Evolutionary conservation across 1,139 yeast genomes (phyloP), one percentile per base, ranked within the genome.

Genomic region (Arxiozyma slooffiae): DNA sequence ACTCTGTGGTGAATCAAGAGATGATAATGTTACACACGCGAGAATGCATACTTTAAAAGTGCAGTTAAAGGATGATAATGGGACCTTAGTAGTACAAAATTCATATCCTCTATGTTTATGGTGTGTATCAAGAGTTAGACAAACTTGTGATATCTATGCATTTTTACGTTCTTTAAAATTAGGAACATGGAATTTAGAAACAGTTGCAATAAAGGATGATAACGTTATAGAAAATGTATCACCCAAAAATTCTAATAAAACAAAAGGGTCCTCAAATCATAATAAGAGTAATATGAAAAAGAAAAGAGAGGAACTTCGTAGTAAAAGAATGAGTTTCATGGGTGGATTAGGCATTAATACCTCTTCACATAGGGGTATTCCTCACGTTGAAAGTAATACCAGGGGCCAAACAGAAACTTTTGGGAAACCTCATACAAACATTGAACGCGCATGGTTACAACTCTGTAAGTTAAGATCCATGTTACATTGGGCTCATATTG

Each of bases 401-500:
- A 14, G 17, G 14, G 8, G 14, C 11, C n/a, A 17, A 8, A 43
- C 55, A 18, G 61, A 55, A 11, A 59, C 51, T 11, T 51, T 52
- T 4, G 61, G 61, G 1, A 53, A 53, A 23, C 67, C 68, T 18
- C 57, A 67, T 0, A 60, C 64, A 2, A 64, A 69, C 44, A 61
- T 70, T 14, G 71, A 67, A 52, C 70, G 75, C 53, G 78, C 79
- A 3, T 82, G 86, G 85, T 70, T 75, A 23, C 85, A 80, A 58
- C 66, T 81, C 44, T 71, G 77, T 39, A 72, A 79, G 56, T 65
- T 81, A 23, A 73, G 85, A 52, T 76, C 77, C 34, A 77, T 79
- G 55, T 74, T 89, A 58, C 87, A 85, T 68, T 90, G 95, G 92
- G 76, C 94, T 17, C 81, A 88, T 57, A 67, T 83, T 34, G 97